A percentile compares a stretch with the other conserved stretches of the same genome.
These are phyloP conservation scores for Athelia sp. DNA, from an alignment of 1,284 basidiomycete species.

Conservation along the genomic window DNA sequence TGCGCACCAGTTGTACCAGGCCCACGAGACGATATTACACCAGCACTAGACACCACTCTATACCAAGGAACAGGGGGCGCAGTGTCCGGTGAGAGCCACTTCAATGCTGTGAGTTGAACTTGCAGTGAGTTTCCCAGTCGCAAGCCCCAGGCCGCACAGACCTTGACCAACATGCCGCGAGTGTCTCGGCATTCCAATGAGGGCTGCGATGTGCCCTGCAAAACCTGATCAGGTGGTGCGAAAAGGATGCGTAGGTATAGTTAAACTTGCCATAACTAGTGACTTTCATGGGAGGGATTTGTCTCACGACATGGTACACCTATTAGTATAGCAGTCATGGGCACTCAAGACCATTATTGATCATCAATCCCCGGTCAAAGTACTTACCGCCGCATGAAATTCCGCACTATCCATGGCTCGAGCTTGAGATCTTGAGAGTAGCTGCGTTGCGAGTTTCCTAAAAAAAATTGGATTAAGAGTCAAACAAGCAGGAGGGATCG, in stretches of 20 bases:
- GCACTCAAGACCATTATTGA: background rate
- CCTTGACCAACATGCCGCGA: slow-evolving; percentile 85
- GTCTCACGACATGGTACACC: slow-evolving; percentile 66
- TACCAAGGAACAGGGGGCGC: slow-evolving; percentile 74
- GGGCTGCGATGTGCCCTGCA: slow-evolving; percentile 76
- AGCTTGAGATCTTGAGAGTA: no score
- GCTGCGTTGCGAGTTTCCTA: no score
- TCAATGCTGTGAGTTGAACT: slow-evolving; percentile 43
- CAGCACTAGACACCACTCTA: slow-evolving; percentile 62
- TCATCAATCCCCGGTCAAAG: background rate
- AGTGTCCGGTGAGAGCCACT: slow-evolving; percentile 54
- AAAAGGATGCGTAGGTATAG: background rate
- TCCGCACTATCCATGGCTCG: slow-evolving; percentile 65
- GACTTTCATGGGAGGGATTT: slow-evolving; percentile 57
- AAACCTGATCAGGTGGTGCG: background rate
- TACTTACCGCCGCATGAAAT: slow-evolving; percentile 56
- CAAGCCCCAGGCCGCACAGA: slow-evolving; percentile 26
- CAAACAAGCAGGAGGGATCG: no score
- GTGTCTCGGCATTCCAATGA: slow-evolving; percentile 79
- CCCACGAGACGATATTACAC: slow-evolving; percentile 76
- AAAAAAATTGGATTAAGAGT: no score
- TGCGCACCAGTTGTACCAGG: slow-evolving; percentile 65
- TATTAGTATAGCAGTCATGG: no score
- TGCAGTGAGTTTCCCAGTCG: slow-evolving; percentile 5
- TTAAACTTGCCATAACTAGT: slow-evolving; percentile 59